phyloP scores from a whole-genome alignment of 23 red algal genomes.

The Agarophyton chilense region DNA sequence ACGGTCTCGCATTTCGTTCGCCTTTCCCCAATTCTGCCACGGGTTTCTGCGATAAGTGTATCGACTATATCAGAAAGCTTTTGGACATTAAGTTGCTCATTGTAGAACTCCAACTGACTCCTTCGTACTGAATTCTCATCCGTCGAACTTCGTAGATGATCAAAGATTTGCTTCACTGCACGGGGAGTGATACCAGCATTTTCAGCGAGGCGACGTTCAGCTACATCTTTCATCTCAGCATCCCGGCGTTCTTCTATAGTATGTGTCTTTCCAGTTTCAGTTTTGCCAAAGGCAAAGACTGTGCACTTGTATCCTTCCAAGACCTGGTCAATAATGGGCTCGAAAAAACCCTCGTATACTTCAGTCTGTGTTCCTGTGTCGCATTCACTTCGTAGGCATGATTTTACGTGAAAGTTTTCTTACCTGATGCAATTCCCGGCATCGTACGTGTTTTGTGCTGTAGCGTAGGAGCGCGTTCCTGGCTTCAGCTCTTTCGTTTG shows the following conservation, averaged over 20 bases:
- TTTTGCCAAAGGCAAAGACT: conserved; percentile 98
- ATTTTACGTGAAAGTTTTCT: conserved; percentile 91
- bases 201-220: conserved; percentile 51
- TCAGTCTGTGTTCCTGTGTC: conserved; percentile 81
- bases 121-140: conserved; percentile 92
- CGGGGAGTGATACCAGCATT: conserved; percentile 93
- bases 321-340: conserved; percentile 90
- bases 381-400: conserved; percentile 81
- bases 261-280: conserved; percentile 96
- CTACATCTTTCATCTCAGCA: conserved; percentile 21
- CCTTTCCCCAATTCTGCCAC: not conserved
- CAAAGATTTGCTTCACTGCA: conserved; percentile 88
- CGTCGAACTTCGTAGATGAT: conserved; percentile 65
- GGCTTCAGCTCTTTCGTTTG: conserved; percentile 79
- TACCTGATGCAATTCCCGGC: conserved; percentile 13
- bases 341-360: conserved; percentile 80
- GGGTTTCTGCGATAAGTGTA: not conserved
- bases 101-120: conserved; percentile 96
- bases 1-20: not conserved
- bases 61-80: conserved; percentile 4
- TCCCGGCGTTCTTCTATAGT: conserved; percentile 93
- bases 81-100: conserved; percentile 89
- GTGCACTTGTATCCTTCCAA: conserved; percentile 98
- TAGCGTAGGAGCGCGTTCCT: conserved; percentile 84
- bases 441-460: conserved; percentile 64